phyloP scores from a whole-genome alignment of 148 eudicot genomes.

The Limonium bicolor region DNA sequence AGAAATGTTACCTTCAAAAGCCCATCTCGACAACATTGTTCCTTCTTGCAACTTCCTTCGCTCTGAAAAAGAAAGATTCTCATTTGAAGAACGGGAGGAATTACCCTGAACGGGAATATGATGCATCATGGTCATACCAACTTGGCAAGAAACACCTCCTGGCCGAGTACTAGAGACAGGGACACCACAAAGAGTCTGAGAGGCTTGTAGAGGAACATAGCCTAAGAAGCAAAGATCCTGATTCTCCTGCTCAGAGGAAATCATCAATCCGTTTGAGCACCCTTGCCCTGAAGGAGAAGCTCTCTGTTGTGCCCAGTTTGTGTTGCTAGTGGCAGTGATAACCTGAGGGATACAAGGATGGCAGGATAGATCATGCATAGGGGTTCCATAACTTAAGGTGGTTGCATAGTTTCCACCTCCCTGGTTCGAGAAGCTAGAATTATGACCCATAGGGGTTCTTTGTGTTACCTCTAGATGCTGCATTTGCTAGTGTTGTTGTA shows the following conservation, averaged over 20 bases:
- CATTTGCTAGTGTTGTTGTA: constrained; percentile 38
- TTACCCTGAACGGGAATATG: constrained; percentile 9
- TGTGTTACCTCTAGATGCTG: constrained; percentile 27
- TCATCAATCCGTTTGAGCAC: constrained; percentile 18
- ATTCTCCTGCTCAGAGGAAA: constrained; percentile 16
- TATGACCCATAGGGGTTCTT: constrained; percentile 28
- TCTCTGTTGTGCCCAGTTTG: constrained; percentile 28
- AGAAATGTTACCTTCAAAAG: constrained; percentile 15
- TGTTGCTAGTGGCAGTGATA: constrained; percentile 19
- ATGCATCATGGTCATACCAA: constrained; percentile 15
- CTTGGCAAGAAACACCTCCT: constrained; percentile 8
- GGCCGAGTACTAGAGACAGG: constrained; percentile 20
- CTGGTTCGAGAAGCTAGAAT: constrained; percentile 15
- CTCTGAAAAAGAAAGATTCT: constrained; percentile 14
- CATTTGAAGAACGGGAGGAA: constrained; percentile 10
- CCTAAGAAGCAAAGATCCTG: constrained; percentile 12
- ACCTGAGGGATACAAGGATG: constrained; percentile 13
- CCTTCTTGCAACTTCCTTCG: constrained; percentile 14
- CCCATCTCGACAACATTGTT: constrained; percentile 11
- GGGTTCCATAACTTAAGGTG: constrained; percentile 14
- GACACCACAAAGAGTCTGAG: constrained; percentile 24
- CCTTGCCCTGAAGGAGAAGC: constrained; percentile 22
- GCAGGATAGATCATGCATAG: constrained; percentile 10
- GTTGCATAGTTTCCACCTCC: constrained; percentile 15
- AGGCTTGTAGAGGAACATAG: constrained; percentile 15